Percentiles rank a stretch among this genome's conserved stretches.
phyloP scores from a whole-genome alignment of 108 stramenopile genomes.

The Cyclotella distinguenda region DNA sequence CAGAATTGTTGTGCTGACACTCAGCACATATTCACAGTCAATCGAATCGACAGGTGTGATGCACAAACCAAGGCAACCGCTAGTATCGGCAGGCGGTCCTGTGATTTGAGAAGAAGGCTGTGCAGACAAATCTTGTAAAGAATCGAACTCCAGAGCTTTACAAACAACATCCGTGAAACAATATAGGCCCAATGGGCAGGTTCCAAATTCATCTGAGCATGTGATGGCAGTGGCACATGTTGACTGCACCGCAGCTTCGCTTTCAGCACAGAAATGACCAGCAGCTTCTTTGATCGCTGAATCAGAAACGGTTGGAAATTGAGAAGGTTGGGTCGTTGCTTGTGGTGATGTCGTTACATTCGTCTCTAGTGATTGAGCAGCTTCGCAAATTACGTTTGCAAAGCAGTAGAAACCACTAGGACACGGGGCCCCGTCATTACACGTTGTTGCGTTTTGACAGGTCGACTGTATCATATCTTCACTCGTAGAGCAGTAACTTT shows the following conservation, averaged over 20 bases:
- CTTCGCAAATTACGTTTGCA: too few species aligned
- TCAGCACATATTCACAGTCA: constrained; percentile 10
- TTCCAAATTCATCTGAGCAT: constrained; percentile 13
- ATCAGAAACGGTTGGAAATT: neutral
- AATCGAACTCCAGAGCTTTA: neutral
- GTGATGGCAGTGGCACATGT: constrained; percentile 21
- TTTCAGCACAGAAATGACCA: constrained; percentile 30
- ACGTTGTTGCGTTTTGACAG: constrained; percentile 11
- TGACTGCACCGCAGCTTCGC: constrained; percentile 6
- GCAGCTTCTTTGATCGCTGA: neutral
- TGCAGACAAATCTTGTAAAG: neutral
- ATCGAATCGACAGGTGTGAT: constrained; percentile 1
- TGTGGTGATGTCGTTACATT: too few species aligned
- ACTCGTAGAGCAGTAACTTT: constrained; percentile 27
- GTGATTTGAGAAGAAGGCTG: too few species aligned
- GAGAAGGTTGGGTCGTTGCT: constrained; percentile 1
- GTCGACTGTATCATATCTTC: constrained; percentile 16
- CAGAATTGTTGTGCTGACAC: neutral
- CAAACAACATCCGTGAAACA: constrained; percentile 12
- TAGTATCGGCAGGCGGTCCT: too few species aligned
- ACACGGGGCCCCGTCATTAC: constrained; percentile 24
- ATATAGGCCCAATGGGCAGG: constrained; percentile 11
- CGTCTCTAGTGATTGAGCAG: too few species aligned
- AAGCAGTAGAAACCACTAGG: neutral
- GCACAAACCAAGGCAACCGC: constrained; percentile 14